These are phyloP conservation scores for Isabelozyma gotoi DNA, from an alignment of 805 yeast species.

Conservation along the genomic window DNA sequence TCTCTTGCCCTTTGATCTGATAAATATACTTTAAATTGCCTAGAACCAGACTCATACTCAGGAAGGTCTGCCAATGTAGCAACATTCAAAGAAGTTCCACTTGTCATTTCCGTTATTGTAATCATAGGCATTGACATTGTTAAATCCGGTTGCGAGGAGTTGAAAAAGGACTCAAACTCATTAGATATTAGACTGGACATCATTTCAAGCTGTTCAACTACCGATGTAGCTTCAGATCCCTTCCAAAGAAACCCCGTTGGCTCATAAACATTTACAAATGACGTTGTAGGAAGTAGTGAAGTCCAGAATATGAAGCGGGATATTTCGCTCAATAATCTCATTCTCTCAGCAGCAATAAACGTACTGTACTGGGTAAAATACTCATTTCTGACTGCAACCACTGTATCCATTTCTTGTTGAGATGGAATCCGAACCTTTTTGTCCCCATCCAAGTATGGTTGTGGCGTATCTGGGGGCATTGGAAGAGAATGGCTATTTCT, in stretches of 20 bases:
- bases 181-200: conserved; percentile 15
- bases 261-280: conserved; percentile 20
- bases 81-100: background rate
- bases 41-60: conserved; percentile 1
- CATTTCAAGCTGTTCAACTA: conserved; percentile 7
- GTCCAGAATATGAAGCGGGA: conserved; percentile 31
- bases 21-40: conserved; percentile 14
- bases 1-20: conserved; percentile 14
- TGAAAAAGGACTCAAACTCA: conserved; percentile 16
- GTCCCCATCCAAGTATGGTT: conserved; percentile 42
- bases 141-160: background rate
- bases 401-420: conserved; percentile 29
- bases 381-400: conserved; percentile 32
- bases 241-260: conserved; percentile 20
- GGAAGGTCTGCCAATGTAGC: no score
- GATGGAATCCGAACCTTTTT: conserved; percentile 39
- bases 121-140: background rate
- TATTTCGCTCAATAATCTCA: conserved; percentile 35
- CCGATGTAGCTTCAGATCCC: conserved; percentile 2
- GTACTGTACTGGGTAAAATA: conserved; percentile 37
- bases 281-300: conserved; percentile 17
- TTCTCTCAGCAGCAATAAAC: conserved; percentile 42
- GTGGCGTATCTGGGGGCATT: conserved; percentile 45
- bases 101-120: background rate
- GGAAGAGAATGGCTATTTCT: conserved; percentile 22